phyloP scores from a whole-genome alignment of 1,284 basidiomycete species.

The Puccinia horiana region DNA sequence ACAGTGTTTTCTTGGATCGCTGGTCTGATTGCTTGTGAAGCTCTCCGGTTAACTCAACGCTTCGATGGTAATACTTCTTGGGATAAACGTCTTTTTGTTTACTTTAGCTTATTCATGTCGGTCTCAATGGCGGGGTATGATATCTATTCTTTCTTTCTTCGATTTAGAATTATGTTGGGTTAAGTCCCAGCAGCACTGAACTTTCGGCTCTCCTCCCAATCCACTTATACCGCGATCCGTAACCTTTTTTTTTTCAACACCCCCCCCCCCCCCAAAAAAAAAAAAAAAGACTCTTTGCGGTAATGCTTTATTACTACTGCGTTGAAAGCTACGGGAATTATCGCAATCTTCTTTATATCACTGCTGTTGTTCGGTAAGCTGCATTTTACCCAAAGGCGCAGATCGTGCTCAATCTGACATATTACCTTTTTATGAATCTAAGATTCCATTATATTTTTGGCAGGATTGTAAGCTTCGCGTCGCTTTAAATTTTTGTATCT shows the following conservation, averaged over 20 bases:
- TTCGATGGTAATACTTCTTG: constrained; percentile 29
- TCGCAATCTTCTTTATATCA: neutral
- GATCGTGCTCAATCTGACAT: neutral
- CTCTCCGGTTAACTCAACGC: constrained; percentile 35
- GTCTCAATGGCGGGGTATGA: neutral
- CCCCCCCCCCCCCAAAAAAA: neutral
- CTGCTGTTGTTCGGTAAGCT: constrained; percentile 17
- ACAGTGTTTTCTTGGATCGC: constrained; percentile 26
- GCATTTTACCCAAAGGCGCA: too few relatives aligned
- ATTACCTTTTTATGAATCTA: neutral
- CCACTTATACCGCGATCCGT: neutral
- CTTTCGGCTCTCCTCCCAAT: neutral
- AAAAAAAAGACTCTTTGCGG: neutral
- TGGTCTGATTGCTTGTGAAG: constrained; percentile 16
- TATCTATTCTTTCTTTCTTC: neutral
- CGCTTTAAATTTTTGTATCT: neutral
- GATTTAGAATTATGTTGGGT: too few relatives aligned
- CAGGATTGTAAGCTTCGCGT: constrained; percentile 16
- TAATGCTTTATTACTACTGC: constrained; percentile 28
- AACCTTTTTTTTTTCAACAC: too few relatives aligned
- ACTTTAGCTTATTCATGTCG: constrained; percentile 30
- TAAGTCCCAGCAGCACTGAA: neutral
- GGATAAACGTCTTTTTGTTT: constrained; percentile 30
- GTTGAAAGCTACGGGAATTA: constrained; percentile 31
- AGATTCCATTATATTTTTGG: constrained; percentile 23